A percentile compares a stretch with the other conserved stretches of the same genome.
Conservation (phyloP, 139 green algal genomes). For the Nannochloris sp. region DNA sequence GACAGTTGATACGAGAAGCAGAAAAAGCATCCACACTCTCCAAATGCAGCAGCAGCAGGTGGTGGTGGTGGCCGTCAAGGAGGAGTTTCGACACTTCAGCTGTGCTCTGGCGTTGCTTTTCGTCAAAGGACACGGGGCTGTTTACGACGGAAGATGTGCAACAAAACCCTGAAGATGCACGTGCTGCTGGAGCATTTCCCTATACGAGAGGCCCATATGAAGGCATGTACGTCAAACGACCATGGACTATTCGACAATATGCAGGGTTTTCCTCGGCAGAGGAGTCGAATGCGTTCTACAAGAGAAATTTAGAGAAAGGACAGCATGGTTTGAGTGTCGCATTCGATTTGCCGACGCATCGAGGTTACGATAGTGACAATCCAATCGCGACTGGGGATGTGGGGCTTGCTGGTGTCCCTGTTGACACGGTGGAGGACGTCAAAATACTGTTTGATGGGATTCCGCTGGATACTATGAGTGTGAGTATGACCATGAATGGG, state of each 20-base stretch:
- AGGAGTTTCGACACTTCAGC: too few species aligned
- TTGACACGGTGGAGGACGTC: conserved; percentile 67
- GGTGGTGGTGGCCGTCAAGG: too few species aligned
- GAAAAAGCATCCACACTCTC: too few species aligned
- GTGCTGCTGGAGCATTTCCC: conserved; percentile 47
- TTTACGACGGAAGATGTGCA: not conserved
- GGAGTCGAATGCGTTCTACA: conserved; percentile 65
- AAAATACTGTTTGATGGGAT: conserved; percentile 62
- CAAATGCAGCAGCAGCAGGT: too few species aligned
- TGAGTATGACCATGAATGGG: conserved; percentile 72
- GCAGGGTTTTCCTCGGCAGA: conserved; percentile 66
- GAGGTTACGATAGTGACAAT: conserved; percentile 59
- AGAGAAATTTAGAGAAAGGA: conserved; percentile 41
- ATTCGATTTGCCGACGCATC: conserved; percentile 64
- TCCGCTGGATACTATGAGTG: conserved; percentile 53
- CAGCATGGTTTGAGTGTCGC: conserved; percentile 59
- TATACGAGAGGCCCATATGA: conserved; percentile 54
- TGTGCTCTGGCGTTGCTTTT: too few species aligned
- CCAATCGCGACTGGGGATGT: conserved; percentile 56
- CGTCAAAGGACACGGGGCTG: too few species aligned
- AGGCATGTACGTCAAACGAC: conserved; percentile 36
- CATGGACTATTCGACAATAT: conserved; percentile 71
- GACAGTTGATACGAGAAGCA: too few species aligned
- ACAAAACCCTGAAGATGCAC: not conserved
- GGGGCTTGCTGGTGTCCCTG: conserved; percentile 63